phyloP scores from a whole-genome alignment of 805 yeast genomes.

The Lipomyces anomalus region DNA sequence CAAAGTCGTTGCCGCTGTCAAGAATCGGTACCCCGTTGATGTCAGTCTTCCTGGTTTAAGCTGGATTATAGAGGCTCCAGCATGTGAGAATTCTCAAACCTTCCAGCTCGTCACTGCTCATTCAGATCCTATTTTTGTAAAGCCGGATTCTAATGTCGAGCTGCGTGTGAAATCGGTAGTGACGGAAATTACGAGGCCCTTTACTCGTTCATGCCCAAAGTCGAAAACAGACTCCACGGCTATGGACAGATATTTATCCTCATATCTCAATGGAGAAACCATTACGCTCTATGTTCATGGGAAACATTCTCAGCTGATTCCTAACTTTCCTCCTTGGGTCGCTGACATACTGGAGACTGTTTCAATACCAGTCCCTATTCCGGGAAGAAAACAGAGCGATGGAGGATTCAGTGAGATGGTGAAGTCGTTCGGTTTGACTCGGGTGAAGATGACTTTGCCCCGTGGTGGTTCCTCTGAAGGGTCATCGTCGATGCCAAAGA shows the following conservation, averaged over 20 bases:
- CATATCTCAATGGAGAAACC: constrained; percentile 16
- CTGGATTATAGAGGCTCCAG: constrained; percentile 20
- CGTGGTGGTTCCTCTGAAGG: constrained; percentile 7
- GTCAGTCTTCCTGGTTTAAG: constrained; percentile 16
- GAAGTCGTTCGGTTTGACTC: constrained; percentile 17
- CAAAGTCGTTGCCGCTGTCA: constrained; percentile 14
- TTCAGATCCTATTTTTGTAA: constrained; percentile 11
- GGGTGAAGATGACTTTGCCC: constrained; percentile 19
- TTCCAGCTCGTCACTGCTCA: constrained; percentile 17
- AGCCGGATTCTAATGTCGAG: constrained; percentile 10
- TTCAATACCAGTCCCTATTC: constrained; percentile 20
- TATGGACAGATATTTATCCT: constrained; percentile 15
- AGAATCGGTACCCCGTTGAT: constrained; percentile 19
- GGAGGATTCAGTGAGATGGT: constrained; percentile 13
- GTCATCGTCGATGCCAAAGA: constrained; percentile 8
- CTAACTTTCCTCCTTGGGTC: constrained; percentile 17
- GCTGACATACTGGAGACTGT: constrained; percentile 14
- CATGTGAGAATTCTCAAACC: constrained; percentile 9
- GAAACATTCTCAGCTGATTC: constrained; percentile 15
- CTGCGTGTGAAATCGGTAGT: constrained; percentile 10
- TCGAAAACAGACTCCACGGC: constrained; percentile 15
- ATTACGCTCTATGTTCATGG: constrained; percentile 20
- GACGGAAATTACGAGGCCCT: constrained; percentile 11
- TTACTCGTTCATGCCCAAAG: constrained; percentile 13
- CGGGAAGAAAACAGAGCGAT: constrained; percentile 13